Evolutionary conservation across 2,329 filamentous ascomycete genomes (phyloP).

Genomic region (Arthrobotrys pseudoclavata): DNA sequence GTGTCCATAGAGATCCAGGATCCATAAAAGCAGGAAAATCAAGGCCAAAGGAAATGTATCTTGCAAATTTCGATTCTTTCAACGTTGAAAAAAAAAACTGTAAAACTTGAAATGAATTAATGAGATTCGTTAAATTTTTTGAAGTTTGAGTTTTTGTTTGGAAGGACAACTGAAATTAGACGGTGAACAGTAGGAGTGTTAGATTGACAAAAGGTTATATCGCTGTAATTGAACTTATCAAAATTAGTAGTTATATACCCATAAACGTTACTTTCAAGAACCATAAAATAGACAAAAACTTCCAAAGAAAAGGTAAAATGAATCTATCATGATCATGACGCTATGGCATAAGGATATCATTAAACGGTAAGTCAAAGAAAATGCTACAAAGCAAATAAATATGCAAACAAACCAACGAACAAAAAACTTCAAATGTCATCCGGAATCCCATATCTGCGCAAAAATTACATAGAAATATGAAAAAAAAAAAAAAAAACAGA

Average conservation of each 20-base stretch:
- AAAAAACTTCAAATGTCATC: background rate
- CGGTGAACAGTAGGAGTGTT: slow-evolving; percentile 25
- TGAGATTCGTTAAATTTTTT: slow-evolving; percentile 57
- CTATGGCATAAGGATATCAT: slow-evolving; percentile 60
- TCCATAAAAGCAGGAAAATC: slow-evolving; percentile 29
- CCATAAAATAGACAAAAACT: slow-evolving; percentile 28
- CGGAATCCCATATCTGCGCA: slow-evolving; percentile 17
- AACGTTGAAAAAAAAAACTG: slow-evolving; percentile 25
- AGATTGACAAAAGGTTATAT: slow-evolving; percentile 33
- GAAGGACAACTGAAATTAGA: slow-evolving; percentile 18
- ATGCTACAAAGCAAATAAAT: slow-evolving; percentile 7
- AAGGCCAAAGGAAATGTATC: slow-evolving; percentile 28
- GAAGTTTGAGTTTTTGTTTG: slow-evolving; percentile 36
- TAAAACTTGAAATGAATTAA: slow-evolving; percentile 39
- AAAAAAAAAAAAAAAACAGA: slow-evolving; percentile 21
- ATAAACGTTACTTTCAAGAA: slow-evolving; percentile 19
- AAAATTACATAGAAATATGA: slow-evolving; percentile 26
- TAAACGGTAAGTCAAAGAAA: slow-evolving; percentile 6
- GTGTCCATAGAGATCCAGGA: slow-evolving; percentile 19
- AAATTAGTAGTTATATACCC: slow-evolving; percentile 58
- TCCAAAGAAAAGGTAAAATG: slow-evolving; percentile 32
- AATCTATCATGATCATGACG: slow-evolving; percentile 58
- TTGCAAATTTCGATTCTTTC: slow-evolving; percentile 20
- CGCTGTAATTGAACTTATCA: slow-evolving; percentile 40
- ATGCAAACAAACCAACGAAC: slow-evolving; percentile 18